Conservation (phyloP, 345 rosid genomes). For the Tarenaya hassleriana region DNA sequence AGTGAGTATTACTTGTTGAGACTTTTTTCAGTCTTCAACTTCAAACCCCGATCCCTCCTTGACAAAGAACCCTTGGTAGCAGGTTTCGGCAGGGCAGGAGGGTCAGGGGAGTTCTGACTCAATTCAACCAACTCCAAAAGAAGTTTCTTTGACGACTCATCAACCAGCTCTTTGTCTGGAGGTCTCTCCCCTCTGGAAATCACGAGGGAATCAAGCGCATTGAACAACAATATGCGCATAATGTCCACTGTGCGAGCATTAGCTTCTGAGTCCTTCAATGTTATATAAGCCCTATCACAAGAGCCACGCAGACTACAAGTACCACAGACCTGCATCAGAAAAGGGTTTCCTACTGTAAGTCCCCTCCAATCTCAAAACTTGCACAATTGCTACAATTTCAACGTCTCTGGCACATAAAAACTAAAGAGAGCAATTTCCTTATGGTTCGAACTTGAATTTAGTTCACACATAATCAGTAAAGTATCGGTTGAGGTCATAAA, state of each 20-base stretch:
- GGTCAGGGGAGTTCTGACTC: constrained; percentile 51
- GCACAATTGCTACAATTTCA: background rate
- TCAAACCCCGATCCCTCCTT: constrained; percentile 22
- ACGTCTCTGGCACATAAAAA: background rate
- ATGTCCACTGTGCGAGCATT: constrained; percentile 83
- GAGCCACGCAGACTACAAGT: constrained; percentile 71
- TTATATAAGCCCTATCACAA: constrained; percentile 87
- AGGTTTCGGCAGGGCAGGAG: constrained; percentile 52
- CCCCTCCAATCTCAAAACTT: background rate
- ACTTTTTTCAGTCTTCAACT: constrained; percentile 34
- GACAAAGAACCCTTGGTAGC: constrained; percentile 27
- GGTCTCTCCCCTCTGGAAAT: constrained; percentile 40
- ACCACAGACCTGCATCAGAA: constrained; percentile 60
- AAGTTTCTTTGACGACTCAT: constrained; percentile 59
- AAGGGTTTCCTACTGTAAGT: constrained; percentile 13
- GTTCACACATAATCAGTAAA: background rate
- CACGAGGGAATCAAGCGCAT: constrained; percentile 70
- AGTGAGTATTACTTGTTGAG: constrained; percentile 47
- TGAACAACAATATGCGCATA: constrained; percentile 54
- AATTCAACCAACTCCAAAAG: constrained; percentile 64
- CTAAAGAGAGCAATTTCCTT: background rate
- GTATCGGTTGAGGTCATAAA: background rate
- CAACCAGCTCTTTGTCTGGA: constrained; percentile 48
- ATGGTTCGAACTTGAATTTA: background rate
- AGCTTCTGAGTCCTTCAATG: constrained; percentile 57